Evolutionary conservation across 306 rosid genomes (phyloP), one percentile per base, ranked within the genome.

Genomic region (Lathyrus tuberosus): DNA sequence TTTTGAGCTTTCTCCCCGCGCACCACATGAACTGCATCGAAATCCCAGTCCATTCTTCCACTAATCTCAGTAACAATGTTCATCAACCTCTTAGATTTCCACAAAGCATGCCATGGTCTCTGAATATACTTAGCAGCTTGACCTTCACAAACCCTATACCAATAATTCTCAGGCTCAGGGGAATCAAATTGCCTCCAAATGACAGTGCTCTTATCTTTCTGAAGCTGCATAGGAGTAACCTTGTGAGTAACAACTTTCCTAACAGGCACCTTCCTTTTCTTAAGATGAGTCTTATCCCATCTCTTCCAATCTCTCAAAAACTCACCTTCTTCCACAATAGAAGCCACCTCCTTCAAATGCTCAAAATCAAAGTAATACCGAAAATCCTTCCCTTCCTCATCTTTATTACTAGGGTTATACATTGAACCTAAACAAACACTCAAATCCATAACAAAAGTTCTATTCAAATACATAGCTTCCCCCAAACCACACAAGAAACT

Each of bases 41-140:
- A 95, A 84, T 95, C 97, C 99, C 99, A 95, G 83, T 95, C 99
- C 97, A 95, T 80, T 14, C 71, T 72, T 47, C 97, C 96, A 28
- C 97, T 84, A 49, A 95, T 91, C 83, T 79, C 97, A 0, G 97
- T 75, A 65, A 95, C 99, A 62, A 95, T 91, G 76, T 91, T 95
- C 97, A 95, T 95, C 86, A 95, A 82, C 63, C 97, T 87, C 89
- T 91, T 95, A 0, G 99, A 95, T 81, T 95, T 95, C 99, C 99
- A 95, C 74, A 95, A 28, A 31, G 96, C 92, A 79, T 91, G 95
- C 99, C 97, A 95, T 3, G 99, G 97, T 69, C 97, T 84, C 78
- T 91, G 91, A 47, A 95, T 63, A 68, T 84, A 81, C 84, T 95
- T 87, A 0, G 96, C 86, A 66, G 93, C 96, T 60, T 89, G 87